Evolutionary conservation across 306 rosid genomes (phyloP).

Genomic region (Lagenaria siceraria): DNA sequence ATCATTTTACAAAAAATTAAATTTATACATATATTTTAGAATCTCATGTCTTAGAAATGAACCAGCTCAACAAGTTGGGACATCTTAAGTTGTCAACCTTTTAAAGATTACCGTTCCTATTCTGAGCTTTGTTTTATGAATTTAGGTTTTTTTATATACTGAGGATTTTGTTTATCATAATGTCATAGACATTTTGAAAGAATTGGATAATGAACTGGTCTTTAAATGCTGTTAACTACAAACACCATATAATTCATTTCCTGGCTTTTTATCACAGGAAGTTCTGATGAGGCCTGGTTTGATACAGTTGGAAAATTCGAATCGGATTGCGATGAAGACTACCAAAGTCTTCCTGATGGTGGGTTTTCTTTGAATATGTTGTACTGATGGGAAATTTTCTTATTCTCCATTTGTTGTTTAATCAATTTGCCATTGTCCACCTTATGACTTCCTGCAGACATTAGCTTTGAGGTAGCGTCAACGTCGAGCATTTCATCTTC

Average conservation of each 20-base stretch:
- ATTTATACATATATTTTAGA: neutral
- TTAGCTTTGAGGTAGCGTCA: conserved; percentile 40
- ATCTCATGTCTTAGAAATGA: neutral
- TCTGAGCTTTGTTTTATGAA: neutral
- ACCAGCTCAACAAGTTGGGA: neutral
- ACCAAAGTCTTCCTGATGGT: conserved; percentile 82
- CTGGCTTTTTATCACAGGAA: conserved; percentile 23
- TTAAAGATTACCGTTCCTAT: neutral
- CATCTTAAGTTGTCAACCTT: neutral
- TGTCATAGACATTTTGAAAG: neutral
- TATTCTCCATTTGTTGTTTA: neutral
- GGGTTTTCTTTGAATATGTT: neutral
- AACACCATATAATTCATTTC: neutral
- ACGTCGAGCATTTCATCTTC: conserved; percentile 28
- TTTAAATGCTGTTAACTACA: neutral
- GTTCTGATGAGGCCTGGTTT: conserved; percentile 68
- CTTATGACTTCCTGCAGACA: conserved; percentile 34
- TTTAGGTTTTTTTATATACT: neutral
- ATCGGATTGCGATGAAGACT: conserved; percentile 90
- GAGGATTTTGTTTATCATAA: neutral
- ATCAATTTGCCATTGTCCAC: neutral
- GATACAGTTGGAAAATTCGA: conserved; percentile 60
- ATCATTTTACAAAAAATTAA: neutral
- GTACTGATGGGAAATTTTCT: neutral
- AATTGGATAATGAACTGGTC: neutral